Evolutionary conservation across 306 rosid species (phyloP), one percentile per base, ranked within the genome.

Genomic region (Sphenostylis stenocarpa): DNA sequence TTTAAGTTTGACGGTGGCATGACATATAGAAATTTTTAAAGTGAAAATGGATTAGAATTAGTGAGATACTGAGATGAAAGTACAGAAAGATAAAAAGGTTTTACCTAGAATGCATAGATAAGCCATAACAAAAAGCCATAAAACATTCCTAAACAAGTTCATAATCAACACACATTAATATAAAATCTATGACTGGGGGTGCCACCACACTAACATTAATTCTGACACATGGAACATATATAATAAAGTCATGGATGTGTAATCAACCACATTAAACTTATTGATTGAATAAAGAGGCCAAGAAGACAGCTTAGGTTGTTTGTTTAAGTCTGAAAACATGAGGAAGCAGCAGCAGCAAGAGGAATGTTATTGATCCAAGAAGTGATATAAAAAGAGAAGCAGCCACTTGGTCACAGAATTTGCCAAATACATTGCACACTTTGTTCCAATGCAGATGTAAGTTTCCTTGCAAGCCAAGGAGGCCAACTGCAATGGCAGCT

Each of bases 391-490:
- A 24, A 24, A 72, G 11, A 7, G 97, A 66, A 17, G 75, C 85
- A 31, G 79, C 76, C 1, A 21, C 82, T 61, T 86, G 94, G 78
- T 82, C 5, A 51, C 98, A 94, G 57, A 91, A 94, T 61, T 60
- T 89, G 0, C 72, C 89, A 61, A 91, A 90, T 1, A 81, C 75
- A 26, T 86, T 39, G 64, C 98, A 93, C 6, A 94, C 97, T 68
- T 91, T 81, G 20, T 76, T 53, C 98, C 98, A 94, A 15, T 14
- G 85, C 48, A 94, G 82, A 45, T 81, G 96, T 12, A 94, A 79
- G 62, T 94, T 94, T 39, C 97, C 98, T 24, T 73, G 58, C 67
- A 60, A 76, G 7, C 91, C 93, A 4, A 94, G 70, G 0, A 91
- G 4, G 2, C 96, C 95, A 15, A 90, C 55, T 0, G 93, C 93